Base-by-base conservation (phyloP, 345 rosid genomes). In the Camelina sativa region DNA sequence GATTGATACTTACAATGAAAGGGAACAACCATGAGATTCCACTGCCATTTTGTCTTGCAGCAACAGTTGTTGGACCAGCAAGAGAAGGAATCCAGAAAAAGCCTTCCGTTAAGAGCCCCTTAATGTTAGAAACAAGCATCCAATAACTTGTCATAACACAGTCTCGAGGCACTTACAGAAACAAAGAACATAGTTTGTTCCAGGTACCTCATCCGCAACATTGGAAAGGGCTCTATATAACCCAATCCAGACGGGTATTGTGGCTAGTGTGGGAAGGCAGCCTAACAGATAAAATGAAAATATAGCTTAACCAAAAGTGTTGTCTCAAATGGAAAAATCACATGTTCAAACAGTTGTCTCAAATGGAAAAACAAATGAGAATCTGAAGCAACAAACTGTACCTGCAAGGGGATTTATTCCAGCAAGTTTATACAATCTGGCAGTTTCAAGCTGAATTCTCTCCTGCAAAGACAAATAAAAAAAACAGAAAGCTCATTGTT, bases 31-130 rank as follows among this genome's bases (percentile, higher is more conserved):
- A 95, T 44, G 97, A 91, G 78, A 86, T 83, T 70, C 97, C 96
- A 69, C 93, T 84, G 68, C 96, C 97, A 65, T 56, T 89, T 75
- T 90, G 99, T 73, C 92, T 86, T 48, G 93, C 86, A 62, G 96
- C 97, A 69, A 87, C 77, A 40, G 97, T 86, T 13, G 97, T 95
- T 61, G 99, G 97, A 74, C 99, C 97, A 68, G 99, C 85, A 16
- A 95, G 83, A 53, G 99, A 87, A 73, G 97, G 99, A 85, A 95
- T 95, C 97, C 97, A 92, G 79, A 95, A 91, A 86, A 95, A 95
- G 62, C 99, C 97, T 89, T 95, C 98, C 4, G 97, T 84, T 38
- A 95, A 92, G 67, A 95, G 97, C 44, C 97, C 99, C 97, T 94
- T 67, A 41, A 76, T 51, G 75, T 81, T 46, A 61, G 43, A 67